A percentile compares a stretch with the other conserved stretches of the same genome.
Evolutionary conservation across 371 early-diverging fungal genomes (phyloP).

Genomic region (Smittium mucronatum): DNA sequence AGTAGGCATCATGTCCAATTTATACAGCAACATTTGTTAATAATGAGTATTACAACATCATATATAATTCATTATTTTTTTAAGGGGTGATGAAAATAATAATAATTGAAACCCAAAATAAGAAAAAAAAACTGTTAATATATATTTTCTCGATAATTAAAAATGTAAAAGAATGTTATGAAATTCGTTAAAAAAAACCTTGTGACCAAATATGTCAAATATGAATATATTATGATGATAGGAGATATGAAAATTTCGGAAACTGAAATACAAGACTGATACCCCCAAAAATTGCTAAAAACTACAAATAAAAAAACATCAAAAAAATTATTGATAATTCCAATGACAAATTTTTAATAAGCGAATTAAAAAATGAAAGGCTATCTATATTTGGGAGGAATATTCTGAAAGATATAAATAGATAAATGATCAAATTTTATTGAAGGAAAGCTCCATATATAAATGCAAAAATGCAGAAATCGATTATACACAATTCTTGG

Average conservation of each 20-base stretch:
- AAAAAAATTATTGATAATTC: neutral
- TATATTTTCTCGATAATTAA: neutral
- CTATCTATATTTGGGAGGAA: neutral
- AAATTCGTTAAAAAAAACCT: neutral
- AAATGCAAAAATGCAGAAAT: neutral
- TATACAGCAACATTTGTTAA: neutral
- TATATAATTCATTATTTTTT: neutral
- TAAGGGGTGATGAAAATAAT: neutral
- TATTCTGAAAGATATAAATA: neutral
- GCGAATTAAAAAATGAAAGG: neutral
- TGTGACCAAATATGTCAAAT: neutral
- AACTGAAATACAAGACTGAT: neutral
- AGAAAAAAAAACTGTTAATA: neutral
- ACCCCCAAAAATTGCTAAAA: neutral
- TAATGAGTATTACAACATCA: constrained; percentile 5
- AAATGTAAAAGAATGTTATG: neutral
- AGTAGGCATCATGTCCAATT: neutral
- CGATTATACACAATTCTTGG: neutral
- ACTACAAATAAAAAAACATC: neutral
- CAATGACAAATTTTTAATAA: neutral
- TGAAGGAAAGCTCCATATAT: neutral
- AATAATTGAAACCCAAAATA: neutral
- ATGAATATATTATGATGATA: neutral
- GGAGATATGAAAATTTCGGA: neutral
- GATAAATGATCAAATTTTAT: constrained; percentile 4